These are phyloP conservation scores for Ochetophila trinervis DNA, from an alignment of 306 rosid genomes.

Conservation along the genomic window DNA sequence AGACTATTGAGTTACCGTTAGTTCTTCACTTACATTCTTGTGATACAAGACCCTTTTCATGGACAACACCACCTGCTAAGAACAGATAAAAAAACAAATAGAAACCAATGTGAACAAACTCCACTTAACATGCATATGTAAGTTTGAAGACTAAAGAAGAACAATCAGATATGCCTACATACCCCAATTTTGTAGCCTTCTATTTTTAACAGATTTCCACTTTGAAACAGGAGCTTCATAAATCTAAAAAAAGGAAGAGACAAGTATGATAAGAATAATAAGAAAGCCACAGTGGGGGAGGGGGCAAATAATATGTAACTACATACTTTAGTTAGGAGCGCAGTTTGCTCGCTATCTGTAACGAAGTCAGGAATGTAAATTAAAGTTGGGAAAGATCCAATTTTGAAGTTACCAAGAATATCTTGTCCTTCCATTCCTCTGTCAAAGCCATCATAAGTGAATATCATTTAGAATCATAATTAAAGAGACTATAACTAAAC, in stretches of 20 bases:
- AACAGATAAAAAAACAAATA: constrained; percentile 17
- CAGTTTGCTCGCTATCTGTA: constrained; percentile 37
- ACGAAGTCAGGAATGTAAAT: constrained; percentile 68
- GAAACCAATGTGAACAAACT: constrained; percentile 24
- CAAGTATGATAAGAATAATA: constrained; percentile 6
- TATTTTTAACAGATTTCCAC: constrained; percentile 81
- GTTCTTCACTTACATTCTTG: constrained; percentile 63
- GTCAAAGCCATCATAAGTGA: background rate
- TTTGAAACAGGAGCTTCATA: constrained; percentile 60
- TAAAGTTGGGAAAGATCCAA: constrained; percentile 65
- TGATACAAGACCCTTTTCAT: constrained; percentile 88
- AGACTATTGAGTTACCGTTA: background rate
- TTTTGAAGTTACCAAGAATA: constrained; percentile 35
- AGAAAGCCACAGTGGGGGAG: background rate
- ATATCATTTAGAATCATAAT: background rate
- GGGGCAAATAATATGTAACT: background rate
- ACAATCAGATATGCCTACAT: constrained; percentile 12
- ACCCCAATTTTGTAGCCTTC: constrained; percentile 98
- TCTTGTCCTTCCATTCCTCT: constrained; percentile 44
- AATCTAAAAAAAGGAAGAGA: constrained; percentile 43
- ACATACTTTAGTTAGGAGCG: constrained; percentile 57
- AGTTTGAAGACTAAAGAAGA: background rate
- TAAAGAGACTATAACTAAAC: background rate
- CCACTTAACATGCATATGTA: background rate
- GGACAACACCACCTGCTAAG: constrained; percentile 79